Base-by-base conservation (phyloP, 1,284 basidiomycete species). In the Fomitopsis palustris region DNA sequence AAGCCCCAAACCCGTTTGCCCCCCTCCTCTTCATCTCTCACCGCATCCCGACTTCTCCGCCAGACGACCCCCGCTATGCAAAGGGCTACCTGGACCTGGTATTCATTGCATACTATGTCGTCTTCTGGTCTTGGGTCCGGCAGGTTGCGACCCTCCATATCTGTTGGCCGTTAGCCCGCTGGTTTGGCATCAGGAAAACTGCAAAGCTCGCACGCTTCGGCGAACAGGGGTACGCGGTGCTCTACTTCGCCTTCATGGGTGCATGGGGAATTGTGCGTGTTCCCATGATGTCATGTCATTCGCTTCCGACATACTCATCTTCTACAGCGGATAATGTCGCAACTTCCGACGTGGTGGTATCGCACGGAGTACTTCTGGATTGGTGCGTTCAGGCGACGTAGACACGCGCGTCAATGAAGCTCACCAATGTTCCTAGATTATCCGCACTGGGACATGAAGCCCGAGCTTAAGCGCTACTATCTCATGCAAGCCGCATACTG, bases 61-160 rank as follows among this genome's bases (percentile, higher is more conserved):
- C 75, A 7, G 77, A 79, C 7, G 81, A 86, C 62, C 79, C 82
- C 0, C 83, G 84, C 45, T 97, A 95, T 70, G 80, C 78, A 42
- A 97, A 96, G 74, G 85, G 87, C 19, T 88, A 85, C 67, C 75
- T 83, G 66, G 97, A 99, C 72, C 67, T 97, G 7, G 72, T 82
- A 19, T 99, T 99, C 76, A 72, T 98, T 51, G 81, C 81, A 3
- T 98, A 95, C 75, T 84, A 97, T 73, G 81, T 98, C 72, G 79
- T 99, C 45, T 89, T 98, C 66, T 99, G 92, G 77, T 96, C 94
- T 1, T 93, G 95, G 72, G 70, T 97, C 33, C 88, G 97, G 37
- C 95, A 98, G 75, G 73, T 81, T 35, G 74, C 95, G 66, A 87
- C 89, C 9, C 65, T 92, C 67, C 85, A 86, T 64, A 52, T 95